These are phyloP conservation scores for Arachis monticola DNA, from an alignment of 331 rosid genomes.

Conservation along the genomic window DNA sequence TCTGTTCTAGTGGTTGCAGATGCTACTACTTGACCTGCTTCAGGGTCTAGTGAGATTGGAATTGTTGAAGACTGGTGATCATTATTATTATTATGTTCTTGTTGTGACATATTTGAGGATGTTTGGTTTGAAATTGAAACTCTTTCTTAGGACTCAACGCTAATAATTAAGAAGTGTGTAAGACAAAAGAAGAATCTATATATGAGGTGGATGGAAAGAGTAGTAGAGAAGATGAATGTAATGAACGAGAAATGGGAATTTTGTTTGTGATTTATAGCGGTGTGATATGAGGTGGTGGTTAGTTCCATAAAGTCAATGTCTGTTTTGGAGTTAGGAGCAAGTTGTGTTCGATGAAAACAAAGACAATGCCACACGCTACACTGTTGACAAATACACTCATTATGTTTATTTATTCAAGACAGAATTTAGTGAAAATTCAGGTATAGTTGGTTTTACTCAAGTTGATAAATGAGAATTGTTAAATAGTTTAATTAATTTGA, in stretches of 20 bases:
- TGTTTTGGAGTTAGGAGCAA: neutral
- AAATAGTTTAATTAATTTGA: too few relatives aligned
- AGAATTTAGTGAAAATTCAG: too few relatives aligned
- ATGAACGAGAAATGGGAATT: neutral
- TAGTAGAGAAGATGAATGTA: neutral
- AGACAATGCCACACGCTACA: neutral
- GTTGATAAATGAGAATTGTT: too few relatives aligned
- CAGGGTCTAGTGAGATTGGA: slow-evolving; percentile 31
- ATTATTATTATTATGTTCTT: slow-evolving; percentile 28
- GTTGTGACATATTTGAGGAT: slow-evolving; percentile 42
- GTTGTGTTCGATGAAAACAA: neutral
- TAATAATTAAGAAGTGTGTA: neutral
- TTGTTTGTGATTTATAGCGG: slow-evolving; percentile 15
- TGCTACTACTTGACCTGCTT: slow-evolving; percentile 35
- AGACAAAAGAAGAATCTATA: neutral
- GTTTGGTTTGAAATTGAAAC: slow-evolving; percentile 1
- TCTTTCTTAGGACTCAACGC: neutral
- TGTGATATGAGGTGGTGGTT: neutral
- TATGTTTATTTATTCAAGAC: neutral
- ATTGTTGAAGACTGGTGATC: slow-evolving; percentile 4
- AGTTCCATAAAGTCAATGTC: slow-evolving; percentile 14
- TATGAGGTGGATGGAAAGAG: neutral
- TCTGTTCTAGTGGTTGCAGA: neutral
- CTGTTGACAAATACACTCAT: neutral
- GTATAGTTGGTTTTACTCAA: too few relatives aligned